Evolutionary conservation across 2,329 filamentous ascomycete species (phyloP), one percentile per base, ranked within the genome.

Genomic region (Myriosclerotinia scirpicola): DNA sequence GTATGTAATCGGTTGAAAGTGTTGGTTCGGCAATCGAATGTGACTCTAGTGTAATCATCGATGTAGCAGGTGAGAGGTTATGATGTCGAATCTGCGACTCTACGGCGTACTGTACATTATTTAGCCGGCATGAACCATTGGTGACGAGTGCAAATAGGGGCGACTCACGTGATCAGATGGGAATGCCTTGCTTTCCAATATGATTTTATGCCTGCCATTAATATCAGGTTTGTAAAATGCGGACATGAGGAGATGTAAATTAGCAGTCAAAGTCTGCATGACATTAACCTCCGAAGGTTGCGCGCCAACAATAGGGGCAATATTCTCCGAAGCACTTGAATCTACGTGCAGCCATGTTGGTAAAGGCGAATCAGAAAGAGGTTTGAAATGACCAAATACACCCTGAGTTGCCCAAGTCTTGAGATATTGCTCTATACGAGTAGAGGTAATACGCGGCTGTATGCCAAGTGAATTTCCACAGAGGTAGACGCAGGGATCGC

Each of bases 401-500:
- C 87, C 91, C 75, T 92, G 91, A 1, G 85, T 88, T 5, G 87
- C 87, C 91, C 91, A 94, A 36, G 89, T 90, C 48, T 84, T 81
- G 40, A 93, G 82, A 74, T 92, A 91, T 64, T 87, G 83, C 67
- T 86, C 81, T 72, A 93, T 82, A 67, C 91, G 89, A 50, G 82
- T 81, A 50, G 83, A 81, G 1, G 88, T 90, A 66, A 83, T 81
- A 68, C 82, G 84, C 54, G 91, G 90, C 75, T 93, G 91, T 20
- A 92, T 81, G 34, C 91, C 91, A 5, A 94, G 82, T 0, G 90
- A 93, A 77, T 93, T 93, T 50, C 91, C 91, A 74, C 90, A 93
- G 53, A 94, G 83, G 74, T 94, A 94, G 68, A 90, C 87, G 50
- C 66, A 69, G 17, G 67, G 54, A 54, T 73, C 71, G 67, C 59